A percentile compares a stretch with the other conserved stretches of the same genome.
phyloP scores from a whole-genome alignment of 2,329 filamentous ascomycete genomes.

The Hymenoscyphus repandus region DNA sequence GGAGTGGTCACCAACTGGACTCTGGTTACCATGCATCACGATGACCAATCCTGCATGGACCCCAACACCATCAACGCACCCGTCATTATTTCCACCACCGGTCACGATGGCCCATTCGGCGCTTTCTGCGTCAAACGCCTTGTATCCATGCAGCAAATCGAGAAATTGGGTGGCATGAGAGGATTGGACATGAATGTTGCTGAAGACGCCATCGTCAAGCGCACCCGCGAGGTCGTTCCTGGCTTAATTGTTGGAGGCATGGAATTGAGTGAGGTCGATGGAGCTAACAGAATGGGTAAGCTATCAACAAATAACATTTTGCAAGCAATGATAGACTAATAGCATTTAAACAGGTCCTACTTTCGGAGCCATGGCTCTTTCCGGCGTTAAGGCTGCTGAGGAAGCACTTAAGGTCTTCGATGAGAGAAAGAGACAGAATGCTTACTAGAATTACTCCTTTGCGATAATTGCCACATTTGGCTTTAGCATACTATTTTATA shows the following conservation, averaged over 20 bases:
- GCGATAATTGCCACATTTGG: too few species aligned
- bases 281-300: constrained; percentile 85
- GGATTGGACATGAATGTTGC: constrained; percentile 88
- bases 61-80: constrained; percentile 95
- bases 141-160: constrained; percentile 78
- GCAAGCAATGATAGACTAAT: constrained; percentile 13
- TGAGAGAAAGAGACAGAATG: constrained; percentile 70
- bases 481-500: too few species aligned
- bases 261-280: constrained; percentile 87
- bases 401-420: constrained; percentile 77
- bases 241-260: constrained; percentile 92
- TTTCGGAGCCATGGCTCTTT: constrained; percentile 84
- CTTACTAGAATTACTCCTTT: constrained; percentile 22
- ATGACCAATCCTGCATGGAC: constrained; percentile 93
- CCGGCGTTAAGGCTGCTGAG: constrained; percentile 86
- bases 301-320: constrained; percentile 54
- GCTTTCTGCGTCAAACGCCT: constrained; percentile 89
- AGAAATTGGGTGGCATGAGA: constrained; percentile 85
- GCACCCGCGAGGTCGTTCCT: constrained; percentile 80
- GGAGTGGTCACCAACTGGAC: constrained; percentile 97
- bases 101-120: constrained; percentile 86
- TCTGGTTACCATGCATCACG: constrained; percentile 79
- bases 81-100: constrained; percentile 81
- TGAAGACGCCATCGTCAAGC: constrained; percentile 90
- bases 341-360: constrained; percentile 49